These are phyloP conservation scores for Lichina pygmaea DNA, from an alignment of 495 filamentous ascomycete genomes.

Conservation along the genomic window DNA sequence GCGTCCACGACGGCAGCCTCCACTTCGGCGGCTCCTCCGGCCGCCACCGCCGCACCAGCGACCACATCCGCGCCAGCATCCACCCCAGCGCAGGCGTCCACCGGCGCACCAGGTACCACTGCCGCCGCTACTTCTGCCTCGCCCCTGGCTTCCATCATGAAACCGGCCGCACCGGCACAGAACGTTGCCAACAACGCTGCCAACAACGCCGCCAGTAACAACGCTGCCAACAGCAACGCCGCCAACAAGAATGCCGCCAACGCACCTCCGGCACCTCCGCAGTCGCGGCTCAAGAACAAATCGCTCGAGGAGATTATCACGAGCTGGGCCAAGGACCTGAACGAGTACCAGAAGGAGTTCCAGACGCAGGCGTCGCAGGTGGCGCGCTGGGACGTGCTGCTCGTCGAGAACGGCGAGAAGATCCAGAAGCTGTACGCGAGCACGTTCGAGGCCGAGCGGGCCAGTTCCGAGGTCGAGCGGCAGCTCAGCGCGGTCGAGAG, in stretches of 20 bases:
- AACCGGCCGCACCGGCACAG: too few relatives aligned
- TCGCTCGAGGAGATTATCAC: conserved; percentile 99
- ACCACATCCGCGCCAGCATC: conserved; percentile 40
- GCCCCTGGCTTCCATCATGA: not conserved
- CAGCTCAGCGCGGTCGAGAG: conserved; percentile 69
- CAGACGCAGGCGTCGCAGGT: conserved; percentile 67
- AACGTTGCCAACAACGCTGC: too few relatives aligned
- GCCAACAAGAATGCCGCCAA: too few relatives aligned
- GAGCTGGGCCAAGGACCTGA: conserved; percentile 84
- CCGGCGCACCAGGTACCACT: not conserved
- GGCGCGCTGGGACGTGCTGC: conserved; percentile 65
- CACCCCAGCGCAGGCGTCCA: conserved; percentile 35
- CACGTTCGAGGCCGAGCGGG: conserved; percentile 75
- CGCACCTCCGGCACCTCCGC: conserved; percentile 13
- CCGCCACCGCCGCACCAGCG: conserved; percentile 9
- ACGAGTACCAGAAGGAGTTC: conserved; percentile 91
- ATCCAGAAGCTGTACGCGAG: conserved; percentile 67
- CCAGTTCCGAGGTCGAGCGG: conserved; percentile 70
- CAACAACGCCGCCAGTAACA: too few relatives aligned
- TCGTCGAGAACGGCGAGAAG: conserved; percentile 80
- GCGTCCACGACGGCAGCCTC: conserved; percentile 12
- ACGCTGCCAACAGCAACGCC: too few relatives aligned
- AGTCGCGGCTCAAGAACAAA: conserved; percentile 85
- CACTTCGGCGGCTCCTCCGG: conserved; percentile 8
- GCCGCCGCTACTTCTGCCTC: not conserved